These are phyloP conservation scores for Botrytis paeoniae DNA, from an alignment of 2,329 filamentous ascomycete genomes.

Conservation along the genomic window DNA sequence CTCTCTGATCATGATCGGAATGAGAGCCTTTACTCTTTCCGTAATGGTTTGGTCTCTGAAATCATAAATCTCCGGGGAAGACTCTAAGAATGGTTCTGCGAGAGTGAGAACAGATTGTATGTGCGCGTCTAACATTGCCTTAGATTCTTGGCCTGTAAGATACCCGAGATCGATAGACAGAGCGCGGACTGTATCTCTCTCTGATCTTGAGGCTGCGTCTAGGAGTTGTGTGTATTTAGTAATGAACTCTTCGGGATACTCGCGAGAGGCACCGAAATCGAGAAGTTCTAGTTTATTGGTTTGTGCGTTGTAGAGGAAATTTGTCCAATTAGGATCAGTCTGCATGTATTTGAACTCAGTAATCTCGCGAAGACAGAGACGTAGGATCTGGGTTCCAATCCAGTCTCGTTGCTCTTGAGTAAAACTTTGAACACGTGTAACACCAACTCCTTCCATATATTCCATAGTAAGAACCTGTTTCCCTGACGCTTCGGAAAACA, in stretches of 20 bases:
- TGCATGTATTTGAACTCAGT: slow-evolving; percentile 98
- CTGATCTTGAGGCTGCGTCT: slow-evolving; percentile 70
- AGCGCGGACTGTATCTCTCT: slow-evolving; percentile 60
- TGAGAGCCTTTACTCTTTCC: slow-evolving; percentile 80
- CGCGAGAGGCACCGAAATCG: slow-evolving; percentile 90
- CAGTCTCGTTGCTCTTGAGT: slow-evolving; percentile 85
- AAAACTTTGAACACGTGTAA: slow-evolving; percentile 75
- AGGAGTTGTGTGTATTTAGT: slow-evolving; percentile 76
- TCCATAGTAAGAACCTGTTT: slow-evolving; percentile 90
- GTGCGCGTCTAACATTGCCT: slow-evolving; percentile 85
- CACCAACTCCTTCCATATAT: slow-evolving; percentile 79
- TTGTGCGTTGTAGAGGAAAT: slow-evolving; percentile 83
- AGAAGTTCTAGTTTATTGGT: slow-evolving; percentile 79
- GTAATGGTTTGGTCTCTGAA: slow-evolving; percentile 95
- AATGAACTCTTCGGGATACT: slow-evolving; percentile 79
- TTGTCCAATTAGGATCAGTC: slow-evolving; percentile 99
- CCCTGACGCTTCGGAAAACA: slow-evolving; percentile 76
- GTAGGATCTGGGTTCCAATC: slow-evolving; percentile 92
- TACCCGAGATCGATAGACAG: slow-evolving; percentile 81
- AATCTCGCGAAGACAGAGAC: slow-evolving; percentile 88
- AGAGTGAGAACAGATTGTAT: slow-evolving; percentile 84
- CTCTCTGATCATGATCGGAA: slow-evolving; percentile 91
- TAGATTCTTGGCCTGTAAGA: slow-evolving; percentile 84
- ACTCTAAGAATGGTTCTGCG: slow-evolving; percentile 80
- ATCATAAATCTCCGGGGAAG: slow-evolving; percentile 81